Evolutionary conservation across 2,329 filamentous ascomycete genomes (phyloP).

Genomic region (Herpotrichia juniperi): DNA sequence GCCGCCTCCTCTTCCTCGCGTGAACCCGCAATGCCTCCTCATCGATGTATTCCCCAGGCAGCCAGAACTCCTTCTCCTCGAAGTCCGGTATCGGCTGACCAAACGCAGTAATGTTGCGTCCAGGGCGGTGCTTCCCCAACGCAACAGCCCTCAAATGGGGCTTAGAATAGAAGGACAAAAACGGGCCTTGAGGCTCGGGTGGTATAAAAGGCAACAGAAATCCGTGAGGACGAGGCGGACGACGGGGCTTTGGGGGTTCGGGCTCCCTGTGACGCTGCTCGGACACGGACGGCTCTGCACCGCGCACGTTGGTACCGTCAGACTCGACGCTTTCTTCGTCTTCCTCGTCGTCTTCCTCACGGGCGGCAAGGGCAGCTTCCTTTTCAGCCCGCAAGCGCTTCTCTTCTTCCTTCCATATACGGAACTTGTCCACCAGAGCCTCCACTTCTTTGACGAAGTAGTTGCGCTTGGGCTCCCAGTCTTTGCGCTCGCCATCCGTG

Average conservation of each 20-base stretch:
- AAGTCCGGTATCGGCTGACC: conserved; percentile 80
- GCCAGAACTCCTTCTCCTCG: conserved; percentile 71
- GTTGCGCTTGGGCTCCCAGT: conserved; percentile 82
- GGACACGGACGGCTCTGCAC: conserved; percentile 23
- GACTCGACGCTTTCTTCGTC: conserved; percentile 45
- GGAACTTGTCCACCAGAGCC: conserved; percentile 84
- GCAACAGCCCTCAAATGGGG: conserved; percentile 80
- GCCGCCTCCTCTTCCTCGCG: conserved; percentile 67
- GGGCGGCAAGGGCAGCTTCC: conserved; percentile 64
- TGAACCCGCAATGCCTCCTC: conserved; percentile 57
- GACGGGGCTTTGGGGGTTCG: conserved; percentile 33
- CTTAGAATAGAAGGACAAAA: conserved; percentile 87
- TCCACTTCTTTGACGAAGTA: conserved; percentile 86
- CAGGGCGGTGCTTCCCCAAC: conserved; percentile 72
- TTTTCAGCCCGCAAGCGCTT: conserved; percentile 79
- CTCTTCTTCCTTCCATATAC: conserved; percentile 86
- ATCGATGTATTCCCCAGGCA: conserved; percentile 70
- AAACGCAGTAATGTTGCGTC: conserved; percentile 77
- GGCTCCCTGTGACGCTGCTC: conserved; percentile 55
- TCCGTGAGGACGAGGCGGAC: conserved; percentile 38
- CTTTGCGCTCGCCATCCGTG: conserved; percentile 83
- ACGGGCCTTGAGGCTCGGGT: conserved; percentile 60
- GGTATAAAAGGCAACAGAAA: conserved; percentile 34
- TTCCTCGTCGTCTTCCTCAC: conserved; percentile 56
- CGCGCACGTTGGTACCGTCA: conserved; percentile 14